Evolutionary conservation across 2,329 filamentous ascomycete species (phyloP), one percentile per base, ranked within the genome.

Genomic region (Tolypocladium album): DNA sequence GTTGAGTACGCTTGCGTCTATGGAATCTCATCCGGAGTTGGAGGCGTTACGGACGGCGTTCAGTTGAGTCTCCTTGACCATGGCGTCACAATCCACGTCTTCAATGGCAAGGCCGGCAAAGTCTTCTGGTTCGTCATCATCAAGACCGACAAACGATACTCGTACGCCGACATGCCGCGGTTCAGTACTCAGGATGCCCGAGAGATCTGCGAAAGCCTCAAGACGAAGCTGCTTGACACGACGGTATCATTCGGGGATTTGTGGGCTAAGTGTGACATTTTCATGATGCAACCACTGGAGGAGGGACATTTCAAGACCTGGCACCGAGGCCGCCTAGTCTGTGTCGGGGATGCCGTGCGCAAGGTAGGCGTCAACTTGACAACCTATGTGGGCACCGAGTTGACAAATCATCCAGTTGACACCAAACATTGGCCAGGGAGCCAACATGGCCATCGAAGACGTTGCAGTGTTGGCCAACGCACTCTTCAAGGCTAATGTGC

Each of bases 41-140:
- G 61, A 2, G 61, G 61, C 11, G 65, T 63, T 60, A 12, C 43
- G 5, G 15, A 60, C 6, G 66, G 67, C 1, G 56, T 60, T n/a
- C 59, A 65, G 38, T 36, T 66, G n/a, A 61, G 66, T 53, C 59
- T 65, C 4, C 64, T 65, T 31, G 68, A 67, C 58, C 61, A 67
- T 20, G 66, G 64, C 9, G 58, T 56, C 5, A 69, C 67, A 0
- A 65, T 68, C 20, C 63, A 74, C 7, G 60, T 73, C 5, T 64
- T 71, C 9, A 67, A 67, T 15, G 71, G 70, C 0, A 69, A 70
- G 8, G 62, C 66, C 4, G 57, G 64, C 4, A 63, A 68, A 2
- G 60, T 71, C 1, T 76, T 71, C 64, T 75, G 72, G 70, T 75
- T 76, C 56, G 61, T 73, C 22, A 72, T 73, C 42, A 62, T 68